A percentile compares a stretch with the other conserved stretches of the same genome.
Evolutionary conservation across 2,329 filamentous ascomycete species (phyloP).

Genomic region (Sporothrix pseudoabietina): DNA sequence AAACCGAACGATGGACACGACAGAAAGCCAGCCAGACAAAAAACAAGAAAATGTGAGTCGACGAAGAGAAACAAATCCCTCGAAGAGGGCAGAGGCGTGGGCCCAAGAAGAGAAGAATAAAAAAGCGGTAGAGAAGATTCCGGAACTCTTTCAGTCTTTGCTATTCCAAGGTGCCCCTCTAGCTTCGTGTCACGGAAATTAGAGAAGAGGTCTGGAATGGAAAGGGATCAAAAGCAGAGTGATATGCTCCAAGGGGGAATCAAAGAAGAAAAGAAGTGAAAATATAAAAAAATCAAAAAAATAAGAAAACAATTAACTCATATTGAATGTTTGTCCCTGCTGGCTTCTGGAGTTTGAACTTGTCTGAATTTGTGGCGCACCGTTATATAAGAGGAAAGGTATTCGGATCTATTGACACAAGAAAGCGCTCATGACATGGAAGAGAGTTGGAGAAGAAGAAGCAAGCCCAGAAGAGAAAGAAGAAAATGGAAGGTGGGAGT

Average conservation of each 20-base stretch:
- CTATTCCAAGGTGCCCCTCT: neutral
- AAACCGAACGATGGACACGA: neutral
- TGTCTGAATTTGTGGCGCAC: conserved; percentile 2
- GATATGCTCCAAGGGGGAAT: conserved; percentile 11
- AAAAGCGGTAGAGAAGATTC: neutral
- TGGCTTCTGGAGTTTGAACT: neutral
- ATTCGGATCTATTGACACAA: neutral
- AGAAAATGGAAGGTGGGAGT: neutral
- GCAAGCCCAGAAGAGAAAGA: neutral
- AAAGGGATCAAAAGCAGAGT: neutral
- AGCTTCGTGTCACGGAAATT: conserved; percentile 23
- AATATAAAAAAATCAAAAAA: neutral
- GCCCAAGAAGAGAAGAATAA: conserved; percentile 7
- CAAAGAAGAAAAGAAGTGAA: conserved; percentile 9
- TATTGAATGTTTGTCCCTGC: neutral
- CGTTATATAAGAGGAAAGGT: neutral
- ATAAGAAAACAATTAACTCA: neutral
- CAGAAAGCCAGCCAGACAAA: neutral
- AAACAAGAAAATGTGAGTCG: neutral
- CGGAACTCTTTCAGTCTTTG: neutral
- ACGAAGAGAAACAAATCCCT: neutral
- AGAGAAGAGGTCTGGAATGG: neutral
- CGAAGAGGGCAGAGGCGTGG: neutral
- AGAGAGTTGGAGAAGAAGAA: neutral
- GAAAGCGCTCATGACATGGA: neutral